Base-by-base conservation (phyloP, 768 basidiomycete species). In the Lactifluus rugatus region DNA sequence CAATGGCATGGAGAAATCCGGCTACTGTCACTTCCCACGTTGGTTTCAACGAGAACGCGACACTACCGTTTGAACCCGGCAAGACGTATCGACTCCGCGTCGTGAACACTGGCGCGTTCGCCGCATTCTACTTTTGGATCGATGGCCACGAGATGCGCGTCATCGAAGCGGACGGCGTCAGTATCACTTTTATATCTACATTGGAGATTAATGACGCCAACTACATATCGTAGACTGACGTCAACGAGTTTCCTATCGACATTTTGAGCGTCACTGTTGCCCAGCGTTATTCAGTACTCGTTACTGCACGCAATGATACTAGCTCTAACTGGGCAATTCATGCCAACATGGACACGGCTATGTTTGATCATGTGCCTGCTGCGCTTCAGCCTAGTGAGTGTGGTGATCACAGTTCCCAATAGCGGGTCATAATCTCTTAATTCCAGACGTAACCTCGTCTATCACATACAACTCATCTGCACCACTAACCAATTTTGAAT, bases 211-310 rank as follows among this genome's bases (percentile, higher is more conserved):
- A 25, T 13, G 32, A 48, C 19, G 26, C 26, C 28, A 17, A 44
- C 16, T 51, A 44, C 32, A 9, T 50, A 50, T 57, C 59, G 8
- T 59, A 89, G 83, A 87, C 81, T 0, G 95, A 97, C 72, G 77
- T 84, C 2, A 78, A 88, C 67, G 83, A 85, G 61, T 86, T 74
- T 41, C 78, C 84, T 0, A 84, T 84, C 62, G 87, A 90, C 67
- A 70, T 87, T 37, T 66, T 97, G 50, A 78, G 81, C 44, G 57
- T 97, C 56, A 78, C 90, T 14, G 92, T 87, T 31, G 93, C 93
- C 0, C 95, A 98, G 70, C 83, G 95, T 19, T 96, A 95, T 71
- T 94, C 93, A 0, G 76, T 99, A 41, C 82, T 97, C 32, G 90
- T 99, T 52, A 86, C 85, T 11, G 94, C 95, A 10, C 82, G 87